phyloP scores from a whole-genome alignment of 371 early-diverging fungal species.

The Capniomyces stellatus region DNA sequence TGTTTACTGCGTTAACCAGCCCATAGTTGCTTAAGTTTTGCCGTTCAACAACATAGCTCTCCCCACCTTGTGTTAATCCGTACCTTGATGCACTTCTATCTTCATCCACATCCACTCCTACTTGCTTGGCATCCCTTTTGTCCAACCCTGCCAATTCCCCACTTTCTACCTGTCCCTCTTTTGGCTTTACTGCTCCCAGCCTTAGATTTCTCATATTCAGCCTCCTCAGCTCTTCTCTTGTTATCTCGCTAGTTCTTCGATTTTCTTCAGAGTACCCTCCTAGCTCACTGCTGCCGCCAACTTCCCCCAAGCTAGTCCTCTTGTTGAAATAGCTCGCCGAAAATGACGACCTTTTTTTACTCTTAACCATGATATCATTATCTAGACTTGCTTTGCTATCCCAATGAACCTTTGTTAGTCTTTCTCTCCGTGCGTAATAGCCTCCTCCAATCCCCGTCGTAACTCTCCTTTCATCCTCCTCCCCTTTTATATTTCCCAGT shows the following conservation, averaged over 20 bases:
- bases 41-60: slow-evolving; percentile 44
- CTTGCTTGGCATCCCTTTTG: background rate
- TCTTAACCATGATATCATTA: background rate
- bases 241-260: no score
- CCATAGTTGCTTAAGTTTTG: slow-evolving; percentile 71
- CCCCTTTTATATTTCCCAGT: no score
- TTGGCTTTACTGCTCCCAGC: no score
- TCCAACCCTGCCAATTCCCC: no score
- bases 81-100: background rate
- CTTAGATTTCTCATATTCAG: no score
- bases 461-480: background rate
- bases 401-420: background rate
- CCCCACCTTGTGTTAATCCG: background rate
- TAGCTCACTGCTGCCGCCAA: no score
- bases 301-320: background rate
- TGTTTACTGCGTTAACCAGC: slow-evolving; percentile 66
- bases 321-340: background rate
- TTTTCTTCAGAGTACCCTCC: no score
- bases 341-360: background rate
- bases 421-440: background rate
- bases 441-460: background rate
- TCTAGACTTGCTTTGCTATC: background rate
- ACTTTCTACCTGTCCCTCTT: no score
- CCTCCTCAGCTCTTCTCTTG: no score
- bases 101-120: background rate